phyloP scores from a whole-genome alignment of 345 rosid genomes.

The Melastoma malabathricum region DNA sequence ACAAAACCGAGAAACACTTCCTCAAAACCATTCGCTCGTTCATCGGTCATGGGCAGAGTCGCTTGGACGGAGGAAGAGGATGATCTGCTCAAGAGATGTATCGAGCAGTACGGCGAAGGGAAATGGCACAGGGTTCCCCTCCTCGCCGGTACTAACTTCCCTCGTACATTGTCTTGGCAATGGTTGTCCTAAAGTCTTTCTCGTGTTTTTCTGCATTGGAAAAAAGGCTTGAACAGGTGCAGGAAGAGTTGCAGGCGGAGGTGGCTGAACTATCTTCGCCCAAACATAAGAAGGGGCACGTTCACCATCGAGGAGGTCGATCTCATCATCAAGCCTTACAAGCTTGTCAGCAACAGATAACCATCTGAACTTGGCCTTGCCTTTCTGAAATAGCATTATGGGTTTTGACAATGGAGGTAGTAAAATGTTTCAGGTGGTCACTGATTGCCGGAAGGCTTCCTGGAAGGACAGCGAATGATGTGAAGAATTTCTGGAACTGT shows the following conservation, averaged over 20 bases:
- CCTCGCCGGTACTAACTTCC: conserved; percentile 17
- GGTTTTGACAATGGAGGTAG: not conserved
- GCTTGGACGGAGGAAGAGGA: conserved; percentile 44
- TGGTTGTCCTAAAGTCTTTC: not conserved
- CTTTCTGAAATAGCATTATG: not conserved
- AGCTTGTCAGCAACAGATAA: conserved; percentile 27
- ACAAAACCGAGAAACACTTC: too few species aligned
- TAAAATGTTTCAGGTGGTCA: conserved; percentile 20
- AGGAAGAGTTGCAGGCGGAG: conserved; percentile 33
- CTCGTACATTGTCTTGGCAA: not conserved
- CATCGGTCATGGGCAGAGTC: conserved; percentile 19
- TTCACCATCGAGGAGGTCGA: conserved; percentile 25
- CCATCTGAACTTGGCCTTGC: not conserved
- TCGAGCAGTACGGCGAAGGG: conserved; percentile 31
- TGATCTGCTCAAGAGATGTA: conserved; percentile 27
- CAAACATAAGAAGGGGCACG: conserved; percentile 29
- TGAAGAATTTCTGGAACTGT: conserved; percentile 31
- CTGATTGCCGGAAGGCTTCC: conserved; percentile 21
- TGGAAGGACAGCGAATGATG: conserved; percentile 21
- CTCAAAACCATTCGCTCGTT: too few species aligned
- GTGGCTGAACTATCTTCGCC: conserved; percentile 34
- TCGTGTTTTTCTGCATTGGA: not conserved
- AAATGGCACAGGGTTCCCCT: conserved; percentile 32
- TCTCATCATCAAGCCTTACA: conserved; percentile 28
- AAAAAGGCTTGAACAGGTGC: conserved; percentile 27